Conservation (phyloP, 257 asterid genomes). For the Solanum sitiens region DNA sequence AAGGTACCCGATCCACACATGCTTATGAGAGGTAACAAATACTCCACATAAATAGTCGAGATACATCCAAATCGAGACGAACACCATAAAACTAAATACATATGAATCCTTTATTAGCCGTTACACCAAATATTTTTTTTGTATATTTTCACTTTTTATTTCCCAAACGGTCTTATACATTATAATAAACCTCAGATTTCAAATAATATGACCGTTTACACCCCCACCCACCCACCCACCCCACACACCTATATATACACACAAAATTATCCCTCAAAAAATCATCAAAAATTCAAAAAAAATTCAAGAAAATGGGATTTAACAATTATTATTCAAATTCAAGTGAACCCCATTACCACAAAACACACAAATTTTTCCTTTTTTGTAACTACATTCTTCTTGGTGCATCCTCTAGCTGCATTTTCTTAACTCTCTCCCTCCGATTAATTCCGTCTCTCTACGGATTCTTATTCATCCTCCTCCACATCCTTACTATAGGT, state of each 20-base stretch:
- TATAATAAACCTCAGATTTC: neutral
- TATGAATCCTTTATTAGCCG: neutral
- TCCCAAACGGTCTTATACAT: neutral
- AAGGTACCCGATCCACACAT: fast-evolving
- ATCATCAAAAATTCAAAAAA: neutral
- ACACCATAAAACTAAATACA: neutral
- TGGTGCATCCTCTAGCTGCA: conserved; percentile 38
- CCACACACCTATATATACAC: neutral
- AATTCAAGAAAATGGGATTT: neutral
- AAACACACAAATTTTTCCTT: conserved; percentile 20
- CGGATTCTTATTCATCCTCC: conserved; percentile 35
- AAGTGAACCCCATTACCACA: neutral
- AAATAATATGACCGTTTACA: neutral
- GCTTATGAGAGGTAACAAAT: neutral
- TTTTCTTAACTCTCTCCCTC: conserved; percentile 36
- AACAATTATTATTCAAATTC: neutral
- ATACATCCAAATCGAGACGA: neutral
- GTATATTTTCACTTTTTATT: neutral
- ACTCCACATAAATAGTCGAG: neutral
- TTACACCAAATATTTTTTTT: neutral
- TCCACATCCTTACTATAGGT: conserved; percentile 27
- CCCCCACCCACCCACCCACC: no score
- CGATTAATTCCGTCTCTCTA: conserved; percentile 32
- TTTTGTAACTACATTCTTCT: conserved; percentile 26
- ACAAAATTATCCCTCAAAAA: neutral